Conservation (phyloP, 306 rosid genomes). For the Lablab purpureus region DNA sequence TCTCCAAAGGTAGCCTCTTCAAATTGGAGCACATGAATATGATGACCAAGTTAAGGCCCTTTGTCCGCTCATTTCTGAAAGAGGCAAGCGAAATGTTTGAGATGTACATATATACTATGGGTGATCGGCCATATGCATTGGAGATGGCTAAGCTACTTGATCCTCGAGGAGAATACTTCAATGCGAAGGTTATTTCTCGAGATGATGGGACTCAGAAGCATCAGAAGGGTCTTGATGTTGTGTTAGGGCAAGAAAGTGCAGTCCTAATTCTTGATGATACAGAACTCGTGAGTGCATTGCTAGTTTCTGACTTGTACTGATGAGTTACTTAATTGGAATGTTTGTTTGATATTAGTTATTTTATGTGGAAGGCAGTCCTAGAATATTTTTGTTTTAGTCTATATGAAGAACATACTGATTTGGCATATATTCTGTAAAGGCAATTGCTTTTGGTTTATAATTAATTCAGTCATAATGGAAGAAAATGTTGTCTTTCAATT, state of each 20-base stretch:
- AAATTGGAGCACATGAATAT: slow-evolving; percentile 68
- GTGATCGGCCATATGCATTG: slow-evolving; percentile 85
- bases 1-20: slow-evolving; percentile 77
- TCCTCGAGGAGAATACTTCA: slow-evolving; percentile 79
- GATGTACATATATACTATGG: slow-evolving; percentile 93
- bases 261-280: slow-evolving; percentile 93
- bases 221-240: slow-evolving; percentile 92
- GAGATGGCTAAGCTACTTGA: slow-evolving; percentile 95
- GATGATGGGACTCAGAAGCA: slow-evolving; percentile 92
- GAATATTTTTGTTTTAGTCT: slow-evolving; percentile 1
- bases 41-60: slow-evolving; percentile 96
- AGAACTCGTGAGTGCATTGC: slow-evolving; percentile 71
- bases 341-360: slow-evolving; percentile 28
- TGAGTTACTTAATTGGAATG: slow-evolving; percentile 16
- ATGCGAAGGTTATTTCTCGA: slow-evolving; percentile 78
- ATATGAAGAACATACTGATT: neutral
- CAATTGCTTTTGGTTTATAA: neutral
- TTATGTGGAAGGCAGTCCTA: slow-evolving; percentile 2
- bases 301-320: slow-evolving; percentile 15
- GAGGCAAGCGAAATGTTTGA: slow-evolving; percentile 83
- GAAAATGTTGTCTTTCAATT: neutral
- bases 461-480: slow-evolving; percentile 11
- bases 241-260: slow-evolving; percentile 89
- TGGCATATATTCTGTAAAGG: neutral
- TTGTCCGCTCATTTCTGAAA: slow-evolving; percentile 74